phyloP scores from a whole-genome alignment of 2,329 filamentous ascomycete genomes.

The Colletotrichum sp. region DNA sequence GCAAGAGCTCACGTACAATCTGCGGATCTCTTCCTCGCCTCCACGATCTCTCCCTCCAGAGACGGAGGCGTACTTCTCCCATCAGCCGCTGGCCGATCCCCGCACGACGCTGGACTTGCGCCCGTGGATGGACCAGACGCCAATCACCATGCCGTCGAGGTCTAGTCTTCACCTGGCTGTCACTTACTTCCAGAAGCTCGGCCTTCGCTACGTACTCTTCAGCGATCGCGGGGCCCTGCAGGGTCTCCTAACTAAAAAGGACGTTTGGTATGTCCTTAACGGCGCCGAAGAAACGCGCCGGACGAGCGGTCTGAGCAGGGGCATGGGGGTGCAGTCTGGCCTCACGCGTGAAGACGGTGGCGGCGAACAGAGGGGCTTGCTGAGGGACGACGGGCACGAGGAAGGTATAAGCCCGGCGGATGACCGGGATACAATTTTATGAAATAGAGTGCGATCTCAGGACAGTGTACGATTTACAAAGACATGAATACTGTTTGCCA shows the following conservation, averaged over 20 bases:
- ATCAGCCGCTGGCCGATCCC: constrained; percentile 82
- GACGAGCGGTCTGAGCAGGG: constrained; percentile 32
- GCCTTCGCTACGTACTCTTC: constrained; percentile 88
- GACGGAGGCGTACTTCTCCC: constrained; percentile 83
- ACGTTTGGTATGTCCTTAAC: constrained; percentile 92
- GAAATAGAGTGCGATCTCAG: background rate
- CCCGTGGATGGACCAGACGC: constrained; percentile 99
- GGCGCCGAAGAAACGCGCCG: constrained; percentile 69
- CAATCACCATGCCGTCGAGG: constrained; percentile 82
- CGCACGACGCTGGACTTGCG: constrained; percentile 81
- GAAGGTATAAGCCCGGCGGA: constrained; percentile 30
- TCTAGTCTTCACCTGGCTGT: constrained; percentile 84
- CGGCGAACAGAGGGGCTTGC: constrained; percentile 47
- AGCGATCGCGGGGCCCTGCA: constrained; percentile 80
- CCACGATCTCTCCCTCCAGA: constrained; percentile 67
- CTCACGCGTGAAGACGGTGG: constrained; percentile 41
- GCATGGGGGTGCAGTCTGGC: constrained; percentile 34
- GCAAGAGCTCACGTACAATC: constrained; percentile 84
- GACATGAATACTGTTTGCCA: background rate
- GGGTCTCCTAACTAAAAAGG: constrained; percentile 94
- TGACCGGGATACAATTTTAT: constrained; percentile 19
- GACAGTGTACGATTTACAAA: background rate
- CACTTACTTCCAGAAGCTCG: constrained; percentile 93
- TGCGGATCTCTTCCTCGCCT: constrained; percentile 64
- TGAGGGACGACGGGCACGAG: constrained; percentile 39